phyloP scores from a whole-genome alignment of 2,329 filamentous ascomycete genomes.

The Pseudomassariella vexata region DNA sequence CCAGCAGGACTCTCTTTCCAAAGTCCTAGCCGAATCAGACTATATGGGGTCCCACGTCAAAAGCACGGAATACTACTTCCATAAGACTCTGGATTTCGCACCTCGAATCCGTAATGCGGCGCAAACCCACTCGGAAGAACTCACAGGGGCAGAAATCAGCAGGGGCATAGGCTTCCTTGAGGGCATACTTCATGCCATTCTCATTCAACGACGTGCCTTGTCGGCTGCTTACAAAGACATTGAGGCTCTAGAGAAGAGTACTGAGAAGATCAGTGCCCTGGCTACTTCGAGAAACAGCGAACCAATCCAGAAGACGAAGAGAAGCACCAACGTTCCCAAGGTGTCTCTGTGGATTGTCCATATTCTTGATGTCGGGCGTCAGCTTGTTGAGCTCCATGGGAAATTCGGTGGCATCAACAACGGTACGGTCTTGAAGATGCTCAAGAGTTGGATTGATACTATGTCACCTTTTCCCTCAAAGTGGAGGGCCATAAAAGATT shows the following conservation, averaged over 20 bases:
- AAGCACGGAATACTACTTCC: conserved; percentile 66
- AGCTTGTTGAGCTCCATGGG: conserved; percentile 60
- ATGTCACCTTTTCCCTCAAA: conserved; percentile 38
- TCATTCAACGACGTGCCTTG: conserved; percentile 54
- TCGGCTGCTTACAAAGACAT: conserved; percentile 31
- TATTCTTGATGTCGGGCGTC: conserved; percentile 57
- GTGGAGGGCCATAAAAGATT: conserved; percentile 34
- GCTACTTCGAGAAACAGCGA: conserved; percentile 15
- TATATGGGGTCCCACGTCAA: conserved; percentile 28
- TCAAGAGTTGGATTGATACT: conserved; percentile 44
- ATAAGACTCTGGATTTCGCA: conserved; percentile 71
- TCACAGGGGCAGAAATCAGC: conserved; percentile 73
- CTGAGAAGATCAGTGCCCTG: conserved; percentile 30
- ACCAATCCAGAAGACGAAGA: conserved; percentile 13
- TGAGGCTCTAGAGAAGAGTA: conserved; percentile 29
- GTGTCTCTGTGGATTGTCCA: conserved; percentile 57
- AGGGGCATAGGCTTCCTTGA: conserved; percentile 83
- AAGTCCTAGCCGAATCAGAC: conserved; percentile 58
- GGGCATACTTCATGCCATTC: conserved; percentile 64
- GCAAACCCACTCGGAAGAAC: conserved; percentile 74
- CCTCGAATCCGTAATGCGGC: conserved; percentile 60
- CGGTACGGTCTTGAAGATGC: conserved; percentile 31
- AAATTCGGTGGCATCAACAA: conserved; percentile 54
- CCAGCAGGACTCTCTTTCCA: conserved; percentile 65
- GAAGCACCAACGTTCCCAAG: conserved; percentile 18